Percentiles rank a stretch among this genome's conserved stretches.
These are phyloP conservation scores for Jacaranda mimosifolia DNA, from an alignment of 257 asterid genomes.

Conservation along the genomic window DNA sequence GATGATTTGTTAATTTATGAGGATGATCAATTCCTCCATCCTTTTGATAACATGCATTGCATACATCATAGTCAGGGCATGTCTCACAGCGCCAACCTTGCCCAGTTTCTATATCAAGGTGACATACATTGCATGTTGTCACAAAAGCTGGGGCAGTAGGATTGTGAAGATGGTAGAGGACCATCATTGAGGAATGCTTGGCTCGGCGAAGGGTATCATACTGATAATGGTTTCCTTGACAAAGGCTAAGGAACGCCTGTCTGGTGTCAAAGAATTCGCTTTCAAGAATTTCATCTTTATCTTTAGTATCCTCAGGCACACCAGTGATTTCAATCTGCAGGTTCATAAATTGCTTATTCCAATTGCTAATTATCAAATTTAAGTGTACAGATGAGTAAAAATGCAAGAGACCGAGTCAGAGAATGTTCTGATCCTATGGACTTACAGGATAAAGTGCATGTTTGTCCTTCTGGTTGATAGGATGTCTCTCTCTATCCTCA, in stretches of 20 bases:
- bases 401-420: background rate
- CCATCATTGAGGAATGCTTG: slow-evolving; percentile 99
- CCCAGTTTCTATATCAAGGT: slow-evolving; percentile 93
- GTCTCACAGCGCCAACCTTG: slow-evolving; percentile 98
- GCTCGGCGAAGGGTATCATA: slow-evolving; percentile 98
- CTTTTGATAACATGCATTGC: slow-evolving; percentile 82
- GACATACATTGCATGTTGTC: slow-evolving; percentile 75
- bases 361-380: slow-evolving; percentile 12
- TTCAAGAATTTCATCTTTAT: slow-evolving; percentile 92
- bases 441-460: slow-evolving; percentile 79
- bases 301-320: slow-evolving; percentile 81
- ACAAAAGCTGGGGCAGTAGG: slow-evolving; percentile 98
- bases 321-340: slow-evolving; percentile 72
- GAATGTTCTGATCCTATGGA: slow-evolving; percentile 16
- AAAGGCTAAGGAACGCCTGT: slow-evolving; percentile 95
- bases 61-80: slow-evolving; percentile 92
- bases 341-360: slow-evolving; percentile 36
- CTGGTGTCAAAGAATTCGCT: slow-evolving; percentile 98
- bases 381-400: background rate
- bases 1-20: slow-evolving; percentile 87
- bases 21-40: slow-evolving; percentile 90
- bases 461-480: slow-evolving; percentile 82
- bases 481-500: slow-evolving; percentile 95
- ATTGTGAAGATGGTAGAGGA: slow-evolving; percentile 97
- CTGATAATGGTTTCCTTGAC: slow-evolving; percentile 99